Evolutionary conservation across 2,329 filamentous ascomycete genomes (phyloP), one percentile per base, ranked within the genome.

Genomic region (Diaporthe destruens): DNA sequence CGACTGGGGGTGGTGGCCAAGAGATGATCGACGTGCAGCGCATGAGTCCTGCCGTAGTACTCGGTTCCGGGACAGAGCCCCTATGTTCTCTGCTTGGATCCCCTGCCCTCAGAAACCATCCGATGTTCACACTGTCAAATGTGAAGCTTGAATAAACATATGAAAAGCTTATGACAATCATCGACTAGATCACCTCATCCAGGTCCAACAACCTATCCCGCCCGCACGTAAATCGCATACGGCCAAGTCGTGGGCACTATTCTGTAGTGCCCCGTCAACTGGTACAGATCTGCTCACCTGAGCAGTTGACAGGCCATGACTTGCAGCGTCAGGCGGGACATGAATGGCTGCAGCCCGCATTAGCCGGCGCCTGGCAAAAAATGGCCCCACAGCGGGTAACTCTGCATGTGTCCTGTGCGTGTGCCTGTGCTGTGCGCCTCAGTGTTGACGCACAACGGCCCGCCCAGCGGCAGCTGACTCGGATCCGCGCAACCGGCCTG

Each of bases 91-190:
- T 49, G 36, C 59, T 16, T 65, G 59, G 59, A 65, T 65, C 59
- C 59, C 59, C 59, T 65, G 59, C n/a, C n/a, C 11, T 34, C 16
- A 18, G 29, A 14, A 65, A 32, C 59, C 59, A 34, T 49, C 18
- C 34, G 18, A 65, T 23, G 25, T 65, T 65, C n/a, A 44, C 44
- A 36, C 23, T 23, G 44, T 34, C 25, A 65, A n/a, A 34, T 36
- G 16, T 51, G 42, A 65, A 65, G 59, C 59, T 65, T 65, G 59
- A 65, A 51, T 65, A 34, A 65, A 65, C 4, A 65, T 49, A 47
- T 25, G 44, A 65, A 49, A 36, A n/a, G 23, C 44, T 32, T 36
- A 51, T 23, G 29, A n/a, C 12, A 18, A 49, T 32, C 11, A 11
- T 32, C 11, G 11, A 63, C 14, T 9, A 49, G 29, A 36, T 49